Percentiles rank a stretch among this genome's conserved stretches.
Evolutionary conservation across 2,329 filamentous ascomycete species (phyloP).

Genomic region (Calonectria leucothoes): DNA sequence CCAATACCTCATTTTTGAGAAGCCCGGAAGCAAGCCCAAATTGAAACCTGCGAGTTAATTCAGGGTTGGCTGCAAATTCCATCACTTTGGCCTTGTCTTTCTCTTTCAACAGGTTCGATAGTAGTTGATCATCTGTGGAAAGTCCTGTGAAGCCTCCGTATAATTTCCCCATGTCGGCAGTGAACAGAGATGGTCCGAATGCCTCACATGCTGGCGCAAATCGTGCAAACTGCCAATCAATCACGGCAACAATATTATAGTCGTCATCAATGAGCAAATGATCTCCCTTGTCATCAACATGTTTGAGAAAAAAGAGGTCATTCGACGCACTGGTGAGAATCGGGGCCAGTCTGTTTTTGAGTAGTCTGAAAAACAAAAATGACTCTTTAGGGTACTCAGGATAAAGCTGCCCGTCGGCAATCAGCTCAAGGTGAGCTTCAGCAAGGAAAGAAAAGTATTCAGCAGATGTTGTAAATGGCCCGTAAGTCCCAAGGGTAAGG

Average conservation of each 20-base stretch:
- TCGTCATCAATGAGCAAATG: background rate
- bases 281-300: background rate
- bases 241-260: background rate
- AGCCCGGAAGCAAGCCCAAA: too few relatives aligned
- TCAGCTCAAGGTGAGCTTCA: background rate
- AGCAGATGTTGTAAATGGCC: background rate
- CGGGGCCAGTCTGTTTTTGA: background rate
- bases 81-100: too few relatives aligned
- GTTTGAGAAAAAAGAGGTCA: background rate
- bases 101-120: too few relatives aligned
- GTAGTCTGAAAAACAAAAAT: background rate
- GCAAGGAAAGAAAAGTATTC: background rate
- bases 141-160: too few relatives aligned
- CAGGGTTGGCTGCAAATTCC: too few relatives aligned
- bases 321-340: background rate
- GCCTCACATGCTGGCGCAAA: too few relatives aligned
- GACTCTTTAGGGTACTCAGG: background rate
- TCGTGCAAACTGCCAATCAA: too few relatives aligned
- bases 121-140: too few relatives aligned
- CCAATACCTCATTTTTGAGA: too few relatives aligned
- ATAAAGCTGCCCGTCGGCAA: background rate
- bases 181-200: too few relatives aligned
- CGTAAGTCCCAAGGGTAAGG: background rate
- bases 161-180: too few relatives aligned
- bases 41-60: too few relatives aligned